Conservation (phyloP, 2,329 filamentous ascomycete genomes). For the Pezicula radicicola region DNA sequence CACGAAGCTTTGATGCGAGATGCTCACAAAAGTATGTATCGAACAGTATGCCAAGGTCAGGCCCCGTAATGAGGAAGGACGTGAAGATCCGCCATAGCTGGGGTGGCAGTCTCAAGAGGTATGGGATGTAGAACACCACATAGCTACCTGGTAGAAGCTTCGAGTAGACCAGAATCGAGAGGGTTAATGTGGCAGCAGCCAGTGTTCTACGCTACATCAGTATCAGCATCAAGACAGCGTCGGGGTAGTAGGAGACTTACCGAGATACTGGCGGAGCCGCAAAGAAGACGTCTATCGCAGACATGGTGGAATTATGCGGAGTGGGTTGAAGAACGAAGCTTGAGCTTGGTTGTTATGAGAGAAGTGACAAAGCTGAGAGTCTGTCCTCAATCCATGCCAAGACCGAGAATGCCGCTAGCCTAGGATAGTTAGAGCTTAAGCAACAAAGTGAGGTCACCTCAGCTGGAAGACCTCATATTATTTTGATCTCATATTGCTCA, state of each 20-base stretch:
- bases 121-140: conserved; percentile 46
- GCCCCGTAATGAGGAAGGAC: conserved; percentile 32
- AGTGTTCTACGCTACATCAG: conserved; percentile 55
- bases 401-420: neutral
- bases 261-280: conserved; percentile 63
- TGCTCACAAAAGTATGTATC: conserved; percentile 65
- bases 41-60: conserved; percentile 48
- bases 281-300: conserved; percentile 60
- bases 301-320: conserved; percentile 18
- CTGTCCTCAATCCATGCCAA: neutral
- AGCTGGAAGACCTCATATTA: too few species aligned
- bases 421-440: neutral
- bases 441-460: too few species aligned
- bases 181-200: conserved; percentile 54
- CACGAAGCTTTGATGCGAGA: conserved; percentile 10
- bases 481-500: too few species aligned
- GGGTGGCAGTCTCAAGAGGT: conserved; percentile 47
- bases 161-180: conserved; percentile 57
- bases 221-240: conserved; percentile 35
- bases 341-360: conserved; percentile 1
- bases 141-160: conserved; percentile 44
- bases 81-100: conserved; percentile 35
- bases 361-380: neutral
- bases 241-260: conserved; percentile 38
- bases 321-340: conserved; percentile 2